These are phyloP conservation scores for Scutellaria barbata DNA, from an alignment of 257 asterid species.

Conservation along the genomic window DNA sequence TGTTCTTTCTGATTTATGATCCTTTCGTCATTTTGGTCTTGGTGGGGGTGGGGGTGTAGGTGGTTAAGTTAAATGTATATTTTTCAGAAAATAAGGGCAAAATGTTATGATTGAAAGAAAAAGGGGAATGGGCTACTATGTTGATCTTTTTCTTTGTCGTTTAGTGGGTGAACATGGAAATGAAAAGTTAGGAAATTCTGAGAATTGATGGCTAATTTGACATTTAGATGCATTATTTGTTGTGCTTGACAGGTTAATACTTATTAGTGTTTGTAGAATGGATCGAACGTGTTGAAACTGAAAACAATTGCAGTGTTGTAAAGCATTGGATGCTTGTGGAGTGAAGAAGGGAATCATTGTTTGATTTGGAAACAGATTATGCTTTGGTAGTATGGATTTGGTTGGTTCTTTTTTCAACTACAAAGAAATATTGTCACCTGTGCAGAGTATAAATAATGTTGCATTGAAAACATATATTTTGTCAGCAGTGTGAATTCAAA, in stretches of 20 bases:
- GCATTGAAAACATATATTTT: neutral
- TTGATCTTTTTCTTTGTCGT: conserved; percentile 13
- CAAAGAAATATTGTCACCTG: neutral
- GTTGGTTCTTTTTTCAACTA: neutral
- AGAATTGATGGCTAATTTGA: neutral
- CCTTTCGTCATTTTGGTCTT: neutral
- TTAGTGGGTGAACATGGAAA: conserved; percentile 7
- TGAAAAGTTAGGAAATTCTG: neutral
- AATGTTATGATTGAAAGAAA: conserved; percentile 19
- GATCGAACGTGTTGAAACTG: conserved; percentile 3
- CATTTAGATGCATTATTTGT: neutral
- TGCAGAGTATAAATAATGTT: neutral
- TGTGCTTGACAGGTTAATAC: neutral
- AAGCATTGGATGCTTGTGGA: conserved; percentile 10
- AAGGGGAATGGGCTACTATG: conserved; percentile 22
- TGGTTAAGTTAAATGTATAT: neutral
- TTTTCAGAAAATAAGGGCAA: neutral
- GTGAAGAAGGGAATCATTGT: conserved; percentile 9
- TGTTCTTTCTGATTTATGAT: neutral
- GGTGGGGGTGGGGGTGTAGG: neutral
- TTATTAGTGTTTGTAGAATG: neutral
- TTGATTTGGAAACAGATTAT: neutral
- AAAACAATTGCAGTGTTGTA: neutral
- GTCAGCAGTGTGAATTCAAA: neutral
- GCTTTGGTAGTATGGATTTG: neutral